Conservation (phyloP, 148 eudicot species). For the Diospyros kaki region DNA sequence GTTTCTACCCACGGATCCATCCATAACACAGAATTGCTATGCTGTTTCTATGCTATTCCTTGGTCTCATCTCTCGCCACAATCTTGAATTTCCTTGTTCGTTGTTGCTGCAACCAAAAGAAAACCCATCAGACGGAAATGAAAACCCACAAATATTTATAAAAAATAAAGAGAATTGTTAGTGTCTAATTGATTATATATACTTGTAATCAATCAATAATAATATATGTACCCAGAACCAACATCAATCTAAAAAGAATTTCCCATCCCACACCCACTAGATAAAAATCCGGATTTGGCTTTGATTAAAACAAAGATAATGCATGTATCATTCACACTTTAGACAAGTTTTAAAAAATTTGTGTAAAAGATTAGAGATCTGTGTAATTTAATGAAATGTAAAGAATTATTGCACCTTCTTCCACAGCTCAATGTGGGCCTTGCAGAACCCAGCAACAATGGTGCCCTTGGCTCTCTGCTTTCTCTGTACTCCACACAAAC, state of each 20-base stretch:
- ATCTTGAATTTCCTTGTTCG: slow-evolving; percentile 93
- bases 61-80: slow-evolving; percentile 56
- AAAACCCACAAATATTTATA: background rate
- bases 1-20: background rate
- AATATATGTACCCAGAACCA: background rate
- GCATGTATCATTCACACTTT: too few relatives aligned
- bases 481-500: slow-evolving; percentile 72
- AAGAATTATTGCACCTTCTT: slow-evolving; percentile 40
- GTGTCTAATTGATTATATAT: too few relatives aligned
- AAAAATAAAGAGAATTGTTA: background rate
- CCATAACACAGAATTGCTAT: slow-evolving; percentile 7
- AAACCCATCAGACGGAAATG: slow-evolving; percentile 7
- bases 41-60: slow-evolving; percentile 17
- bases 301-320: too few relatives aligned
- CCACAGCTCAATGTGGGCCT: slow-evolving; percentile 77
- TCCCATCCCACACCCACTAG: background rate
- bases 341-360: too few relatives aligned
- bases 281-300: background rate
- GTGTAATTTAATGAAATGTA: too few relatives aligned
- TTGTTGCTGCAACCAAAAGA: slow-evolving; percentile 70
- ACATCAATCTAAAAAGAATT: background rate
- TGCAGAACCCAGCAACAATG: slow-evolving; percentile 85
- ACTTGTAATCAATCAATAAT: too few relatives aligned
- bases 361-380: too few relatives aligned
- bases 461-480: slow-evolving; percentile 52